phyloP scores from a whole-genome alignment of 257 asterid genomes.

The Solanum piurae region DNA sequence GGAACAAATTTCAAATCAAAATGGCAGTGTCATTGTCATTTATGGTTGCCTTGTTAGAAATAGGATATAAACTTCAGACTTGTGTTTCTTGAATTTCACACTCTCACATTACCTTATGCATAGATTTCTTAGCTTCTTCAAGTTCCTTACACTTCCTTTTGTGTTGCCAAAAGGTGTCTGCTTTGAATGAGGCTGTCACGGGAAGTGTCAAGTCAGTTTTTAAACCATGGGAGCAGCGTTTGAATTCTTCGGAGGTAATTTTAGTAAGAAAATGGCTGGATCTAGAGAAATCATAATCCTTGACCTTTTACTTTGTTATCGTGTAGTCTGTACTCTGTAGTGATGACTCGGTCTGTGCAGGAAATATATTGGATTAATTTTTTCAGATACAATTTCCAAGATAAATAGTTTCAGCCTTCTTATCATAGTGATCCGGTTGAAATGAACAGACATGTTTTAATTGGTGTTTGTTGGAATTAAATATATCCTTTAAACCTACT shows the following conservation, averaged over 20 bases:
- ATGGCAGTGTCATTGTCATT: background rate
- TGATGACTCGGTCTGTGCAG: background rate
- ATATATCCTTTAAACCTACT: background rate
- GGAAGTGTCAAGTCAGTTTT: conserved; percentile 90
- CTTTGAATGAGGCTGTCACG: conserved; percentile 75
- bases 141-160: background rate
- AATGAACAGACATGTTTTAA: background rate
- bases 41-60: background rate
- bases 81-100: background rate
- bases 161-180: conserved; percentile 54
- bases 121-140: background rate
- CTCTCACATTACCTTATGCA: background rate
- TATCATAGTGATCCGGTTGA: background rate
- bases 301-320: background rate
- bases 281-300: background rate
- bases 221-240: conserved; percentile 92
- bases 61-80: background rate
- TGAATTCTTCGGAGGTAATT: conserved; percentile 66
- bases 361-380: background rate
- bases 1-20: background rate
- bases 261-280: background rate
- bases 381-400: background rate
- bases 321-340: background rate
- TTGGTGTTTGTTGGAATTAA: background rate
- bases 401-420: background rate